These are phyloP conservation scores for Lachancea thermotolerans DNA, from an alignment of 805 yeast species.

Conservation along the genomic window DNA sequence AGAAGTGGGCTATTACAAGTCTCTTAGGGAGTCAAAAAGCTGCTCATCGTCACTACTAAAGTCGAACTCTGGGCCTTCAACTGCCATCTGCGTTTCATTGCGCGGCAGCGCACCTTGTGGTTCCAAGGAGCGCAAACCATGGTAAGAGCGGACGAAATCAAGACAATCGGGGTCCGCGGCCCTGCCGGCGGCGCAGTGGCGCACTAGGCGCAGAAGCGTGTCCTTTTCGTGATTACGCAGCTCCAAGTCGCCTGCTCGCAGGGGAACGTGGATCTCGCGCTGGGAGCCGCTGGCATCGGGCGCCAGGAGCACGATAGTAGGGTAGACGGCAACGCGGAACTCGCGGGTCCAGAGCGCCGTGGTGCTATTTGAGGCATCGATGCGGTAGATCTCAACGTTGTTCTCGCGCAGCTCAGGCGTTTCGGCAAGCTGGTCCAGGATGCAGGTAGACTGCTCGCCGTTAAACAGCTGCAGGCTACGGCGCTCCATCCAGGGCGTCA, in stretches of 20 bases:
- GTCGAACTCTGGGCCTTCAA: too few species aligned
- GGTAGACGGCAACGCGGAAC: conserved; percentile 11
- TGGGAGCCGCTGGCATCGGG: neutral
- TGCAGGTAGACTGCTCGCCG: conserved; percentile 30
- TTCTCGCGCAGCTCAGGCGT: conserved; percentile 6
- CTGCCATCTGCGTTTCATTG: too few species aligned
- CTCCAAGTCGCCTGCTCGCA: conserved; percentile 10
- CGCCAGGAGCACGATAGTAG: conserved; percentile 8
- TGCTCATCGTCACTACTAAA: conserved; percentile 8
- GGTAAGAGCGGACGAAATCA: neutral
- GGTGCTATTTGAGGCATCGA: conserved; percentile 30
- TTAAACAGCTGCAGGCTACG: conserved; percentile 14
- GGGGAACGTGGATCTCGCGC: conserved; percentile 3
- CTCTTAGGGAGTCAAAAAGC: conserved; percentile 12
- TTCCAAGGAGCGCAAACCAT: neutral
- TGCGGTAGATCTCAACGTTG: conserved; percentile 24
- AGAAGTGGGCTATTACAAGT: neutral
- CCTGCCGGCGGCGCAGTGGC: neutral
- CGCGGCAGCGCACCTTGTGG: too few species aligned
- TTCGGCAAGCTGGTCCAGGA: conserved; percentile 28
- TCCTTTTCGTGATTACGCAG: conserved; percentile 4
- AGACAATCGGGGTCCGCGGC: neutral
- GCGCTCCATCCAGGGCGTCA: conserved; percentile 33
- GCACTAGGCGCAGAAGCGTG: neutral
- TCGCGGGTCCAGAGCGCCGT: conserved; percentile 22